Evolutionary conservation across 164 flowering plant genomes (phyloP).

Genomic region (Stephania japonica): DNA sequence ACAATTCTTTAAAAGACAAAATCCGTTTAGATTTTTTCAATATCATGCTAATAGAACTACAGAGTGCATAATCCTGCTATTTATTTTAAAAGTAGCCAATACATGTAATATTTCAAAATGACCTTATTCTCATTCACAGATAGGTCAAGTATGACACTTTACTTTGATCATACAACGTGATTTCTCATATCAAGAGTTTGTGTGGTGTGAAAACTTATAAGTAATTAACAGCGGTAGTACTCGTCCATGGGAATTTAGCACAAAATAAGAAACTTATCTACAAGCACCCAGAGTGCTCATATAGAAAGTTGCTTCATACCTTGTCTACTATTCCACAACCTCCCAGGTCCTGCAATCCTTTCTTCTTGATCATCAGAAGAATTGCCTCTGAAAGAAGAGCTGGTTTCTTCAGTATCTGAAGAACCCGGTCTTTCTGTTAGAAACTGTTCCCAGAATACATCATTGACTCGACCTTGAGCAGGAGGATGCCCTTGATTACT

Average conservation of each 20-base stretch:
- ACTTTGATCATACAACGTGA: background rate
- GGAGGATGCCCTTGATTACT: constrained; percentile 34
- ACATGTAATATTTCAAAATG: background rate
- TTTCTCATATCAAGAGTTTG: constrained; percentile 1
- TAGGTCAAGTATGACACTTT: background rate
- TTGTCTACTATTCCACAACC: constrained; percentile 34
- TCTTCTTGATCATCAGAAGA: constrained; percentile 52
- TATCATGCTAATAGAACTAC: background rate
- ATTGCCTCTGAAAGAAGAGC: constrained; percentile 41
- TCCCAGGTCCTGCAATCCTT: constrained; percentile 35
- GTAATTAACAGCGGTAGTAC: background rate
- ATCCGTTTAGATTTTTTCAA: too few species aligned
- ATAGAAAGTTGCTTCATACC: constrained; percentile 56
- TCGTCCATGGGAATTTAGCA: background rate
- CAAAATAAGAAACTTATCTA: background rate
- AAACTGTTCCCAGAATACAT: constrained; percentile 93
- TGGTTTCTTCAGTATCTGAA: constrained; percentile 81
- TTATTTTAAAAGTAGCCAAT: background rate
- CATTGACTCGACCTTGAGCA: constrained; percentile 59
- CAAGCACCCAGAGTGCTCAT: constrained; percentile 21
- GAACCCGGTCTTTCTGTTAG: constrained; percentile 91
- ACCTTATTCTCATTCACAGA: background rate
- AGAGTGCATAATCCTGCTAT: background rate
- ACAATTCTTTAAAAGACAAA: too few species aligned
- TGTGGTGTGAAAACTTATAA: constrained; percentile 7